Evolutionary conservation across 805 yeast genomes (phyloP).

Genomic region (Yamadazyma phyllophila): DNA sequence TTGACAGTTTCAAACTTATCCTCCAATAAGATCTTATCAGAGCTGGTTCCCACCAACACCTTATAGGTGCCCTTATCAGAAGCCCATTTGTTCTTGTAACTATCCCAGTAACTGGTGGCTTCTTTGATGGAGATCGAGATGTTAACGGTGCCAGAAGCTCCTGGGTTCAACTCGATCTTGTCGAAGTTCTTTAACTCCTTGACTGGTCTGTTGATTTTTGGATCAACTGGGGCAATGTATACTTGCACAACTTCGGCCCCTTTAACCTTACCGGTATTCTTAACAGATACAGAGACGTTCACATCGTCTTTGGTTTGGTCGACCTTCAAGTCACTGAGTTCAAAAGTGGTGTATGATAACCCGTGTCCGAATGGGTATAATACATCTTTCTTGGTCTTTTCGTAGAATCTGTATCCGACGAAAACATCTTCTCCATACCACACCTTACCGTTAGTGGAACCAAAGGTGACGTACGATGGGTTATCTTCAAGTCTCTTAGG

Average conservation of each 20-base stretch:
- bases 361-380: constrained; percentile 64
- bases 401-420: constrained; percentile 63
- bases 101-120: constrained; percentile 52
- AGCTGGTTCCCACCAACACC: constrained; percentile 45
- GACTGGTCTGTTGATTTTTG: constrained; percentile 47
- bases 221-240: constrained; percentile 41
- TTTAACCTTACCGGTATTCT: constrained; percentile 45
- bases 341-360: constrained; percentile 56
- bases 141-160: constrained; percentile 37
- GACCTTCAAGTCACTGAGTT: constrained; percentile 36
- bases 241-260: constrained; percentile 60
- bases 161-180: constrained; percentile 47
- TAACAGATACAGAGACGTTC: constrained; percentile 38
- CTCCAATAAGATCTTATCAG: constrained; percentile 24
- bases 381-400: constrained; percentile 46
- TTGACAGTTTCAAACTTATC: constrained; percentile 19
- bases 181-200: constrained; percentile 61
- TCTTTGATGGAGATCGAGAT: constrained; percentile 45
- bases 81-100: constrained; percentile 48
- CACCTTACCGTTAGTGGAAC: constrained; percentile 29
- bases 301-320: constrained; percentile 22
- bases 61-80: constrained; percentile 50
- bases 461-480: constrained; percentile 30
- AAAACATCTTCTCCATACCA: constrained; percentile 60
- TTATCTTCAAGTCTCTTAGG: constrained; percentile 27